Base-by-base conservation (phyloP, 345 rosid species). In the Acer yangbiense region DNA sequence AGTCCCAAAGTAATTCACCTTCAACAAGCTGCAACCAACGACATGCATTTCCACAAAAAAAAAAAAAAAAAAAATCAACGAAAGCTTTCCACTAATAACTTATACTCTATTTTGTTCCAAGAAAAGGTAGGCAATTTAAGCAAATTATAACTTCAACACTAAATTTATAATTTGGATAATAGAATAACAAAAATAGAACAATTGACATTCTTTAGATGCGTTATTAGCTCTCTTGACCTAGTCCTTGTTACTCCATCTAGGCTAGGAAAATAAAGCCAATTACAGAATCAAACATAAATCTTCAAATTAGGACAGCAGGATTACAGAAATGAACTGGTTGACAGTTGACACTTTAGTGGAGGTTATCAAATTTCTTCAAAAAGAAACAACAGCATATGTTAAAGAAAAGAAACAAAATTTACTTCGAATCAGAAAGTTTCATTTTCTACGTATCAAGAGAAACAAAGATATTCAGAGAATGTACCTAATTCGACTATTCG, bases 1-100 rank as follows among this genome's bases (percentile, higher is more conserved):
- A 76, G 71, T 72, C 82, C 80, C 32, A 6, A 60, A 77, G 79
- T 68, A 81, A n/a, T 81, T 82, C 83, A 84, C 86, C 90, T 87
- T 82, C 81, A 64, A 81, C 81, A 75, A 83, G 86, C 97, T 90
- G 92, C 93, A 88, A 82, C 73, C 66, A 82, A 78, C 82, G 83
- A 44, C 72, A 82, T 20, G 54, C 87, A 85, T 77, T 83, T 71
- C 79, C 81, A 81, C 58, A 23, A 68, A 71, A 74, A 32, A 76
- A 70, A 6, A 29, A 23, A 23, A 23, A 23, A 23, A 65, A 65
- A 74, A 78, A 74, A 76, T 79, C 48, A 82, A 82, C 76, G 25
- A 54, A 81, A 76, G 79, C 68, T 25, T 55, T 69, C 20, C 73
- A 64, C 69, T 32, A 73, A 74, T 58, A n/a, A 78, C 77, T 60